Evolutionary conservation across 1,284 basidiomycete genomes (phyloP).

Genomic region (Ustilago vetiveriae): DNA sequence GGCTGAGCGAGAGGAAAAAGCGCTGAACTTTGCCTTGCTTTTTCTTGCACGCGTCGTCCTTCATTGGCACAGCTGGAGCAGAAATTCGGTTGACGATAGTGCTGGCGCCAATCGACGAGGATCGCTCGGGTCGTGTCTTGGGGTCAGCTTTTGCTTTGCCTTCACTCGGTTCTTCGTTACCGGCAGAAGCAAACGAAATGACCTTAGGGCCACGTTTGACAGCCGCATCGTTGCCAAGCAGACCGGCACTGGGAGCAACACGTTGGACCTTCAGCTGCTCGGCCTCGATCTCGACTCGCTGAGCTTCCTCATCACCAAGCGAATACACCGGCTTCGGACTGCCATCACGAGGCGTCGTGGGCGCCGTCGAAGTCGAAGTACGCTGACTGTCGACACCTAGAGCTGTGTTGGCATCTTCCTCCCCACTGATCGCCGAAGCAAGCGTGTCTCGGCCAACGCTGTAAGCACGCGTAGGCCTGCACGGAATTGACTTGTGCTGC

Average conservation of each 20-base stretch:
- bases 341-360: slow-evolving; percentile 19
- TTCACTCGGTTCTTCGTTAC: background rate
- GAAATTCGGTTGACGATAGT: background rate
- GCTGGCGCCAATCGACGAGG: background rate
- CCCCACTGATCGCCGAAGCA: background rate
- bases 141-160: background rate
- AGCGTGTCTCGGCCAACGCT: slow-evolving; percentile 24
- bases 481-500: background rate
- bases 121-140: slow-evolving; percentile 1
- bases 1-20: slow-evolving; percentile 32
- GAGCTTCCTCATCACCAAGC: slow-evolving; percentile 40
- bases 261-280: slow-evolving; percentile 19
- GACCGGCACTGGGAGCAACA: background rate
- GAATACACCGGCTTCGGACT: slow-evolving; percentile 23
- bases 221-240: slow-evolving; percentile 2
- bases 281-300: slow-evolving; percentile 32
- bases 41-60: slow-evolving; percentile 5
- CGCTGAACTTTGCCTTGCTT: slow-evolving; percentile 28
- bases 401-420: background rate
- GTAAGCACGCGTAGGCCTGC: slow-evolving; percentile 2
- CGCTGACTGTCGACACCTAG: slow-evolving; percentile 9
- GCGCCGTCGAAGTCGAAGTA: slow-evolving; percentile 24
- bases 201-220: slow-evolving; percentile 18
- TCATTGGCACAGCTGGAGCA: too few relatives aligned
- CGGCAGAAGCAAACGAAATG: slow-evolving; percentile 26